Evolutionary conservation across 768 basidiomycete species (phyloP).

Genomic region (Leccinum subgranulosum): DNA sequence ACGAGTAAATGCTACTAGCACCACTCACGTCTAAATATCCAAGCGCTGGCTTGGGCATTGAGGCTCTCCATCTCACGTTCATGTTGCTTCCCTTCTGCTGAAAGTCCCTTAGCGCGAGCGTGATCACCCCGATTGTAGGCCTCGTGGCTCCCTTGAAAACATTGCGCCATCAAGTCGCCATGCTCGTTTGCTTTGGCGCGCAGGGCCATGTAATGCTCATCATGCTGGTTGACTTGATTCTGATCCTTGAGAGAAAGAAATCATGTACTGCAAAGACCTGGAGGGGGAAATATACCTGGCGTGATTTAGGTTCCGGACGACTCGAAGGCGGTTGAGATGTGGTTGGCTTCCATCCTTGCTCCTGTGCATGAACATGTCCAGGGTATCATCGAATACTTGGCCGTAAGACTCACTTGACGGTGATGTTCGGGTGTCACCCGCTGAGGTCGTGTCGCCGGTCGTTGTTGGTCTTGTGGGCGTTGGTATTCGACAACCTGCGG

Average conservation of each 20-base stretch:
- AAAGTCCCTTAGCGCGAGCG: conserved; percentile 77
- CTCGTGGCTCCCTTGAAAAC: conserved; percentile 68
- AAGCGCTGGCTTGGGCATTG: conserved; percentile 79
- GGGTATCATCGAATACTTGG: background rate
- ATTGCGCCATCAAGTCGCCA: conserved; percentile 73
- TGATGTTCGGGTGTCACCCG: conserved; percentile 1
- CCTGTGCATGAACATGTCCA: conserved; percentile 10
- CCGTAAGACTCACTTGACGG: conserved; percentile 15
- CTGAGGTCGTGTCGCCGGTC: conserved; percentile 1
- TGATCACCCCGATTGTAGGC: conserved; percentile 75
- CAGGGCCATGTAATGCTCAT: conserved; percentile 65
- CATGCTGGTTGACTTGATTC: conserved; percentile 63
- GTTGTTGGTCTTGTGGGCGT: conserved; percentile 5
- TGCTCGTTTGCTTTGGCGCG: conserved; percentile 75
- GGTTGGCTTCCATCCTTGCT: conserved; percentile 12
- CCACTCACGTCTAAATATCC: conserved; percentile 72
- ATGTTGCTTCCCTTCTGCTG: conserved; percentile 76
- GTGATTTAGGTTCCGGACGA: conserved; percentile 13
- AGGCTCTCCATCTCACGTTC: conserved; percentile 72
- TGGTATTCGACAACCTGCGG: conserved; percentile 3
- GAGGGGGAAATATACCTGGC: conserved; percentile 13
- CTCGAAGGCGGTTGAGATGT: conserved; percentile 5
- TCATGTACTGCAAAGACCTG: background rate
- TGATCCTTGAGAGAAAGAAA: conserved; percentile 38
- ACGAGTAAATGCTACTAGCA: background rate